These are phyloP conservation scores for Cutaneotrichosporon spelunceum DNA, from an alignment of 1,284 basidiomycete genomes.

Conservation along the genomic window DNA sequence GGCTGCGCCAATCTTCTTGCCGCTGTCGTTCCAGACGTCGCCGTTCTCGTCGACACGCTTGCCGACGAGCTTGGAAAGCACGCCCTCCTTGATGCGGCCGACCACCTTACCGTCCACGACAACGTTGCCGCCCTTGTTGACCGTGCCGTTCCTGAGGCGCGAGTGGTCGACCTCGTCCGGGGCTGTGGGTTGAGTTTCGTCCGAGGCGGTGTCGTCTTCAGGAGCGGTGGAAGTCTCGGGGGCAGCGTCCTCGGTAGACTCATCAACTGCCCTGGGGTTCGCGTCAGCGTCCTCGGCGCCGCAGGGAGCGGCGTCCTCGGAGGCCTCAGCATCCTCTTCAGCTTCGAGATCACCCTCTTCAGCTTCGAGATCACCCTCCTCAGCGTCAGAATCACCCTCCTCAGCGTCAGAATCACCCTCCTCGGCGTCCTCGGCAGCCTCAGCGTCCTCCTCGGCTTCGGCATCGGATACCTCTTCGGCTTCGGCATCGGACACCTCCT, in stretches of 20 bases:
- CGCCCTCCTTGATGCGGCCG: conserved; percentile 8
- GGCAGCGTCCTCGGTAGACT: not conserved
- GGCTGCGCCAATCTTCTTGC: conserved; percentile 5
- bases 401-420: not conserved
- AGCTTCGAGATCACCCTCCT: not conserved
- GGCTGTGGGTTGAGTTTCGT: not conserved
- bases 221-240: not conserved
- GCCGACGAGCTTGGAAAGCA: not conserved
- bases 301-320: not conserved
- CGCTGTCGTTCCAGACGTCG: conserved; percentile 7
- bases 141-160: not conserved
- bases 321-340: not conserved
- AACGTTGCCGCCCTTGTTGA: conserved; percentile 12
- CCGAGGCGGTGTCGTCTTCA: not conserved
- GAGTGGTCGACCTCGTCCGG: not conserved
- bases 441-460: not conserved
- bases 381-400: not conserved
- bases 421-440: not conserved
- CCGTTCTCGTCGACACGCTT: conserved; percentile 8
- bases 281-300: not conserved
- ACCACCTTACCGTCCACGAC: conserved; percentile 7
- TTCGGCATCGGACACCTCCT: not conserved
- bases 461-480: not conserved
- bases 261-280: not conserved
- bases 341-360: not conserved